Conservation (phyloP, 768 basidiomycete species). For the Dacryopinax primogenitus region DNA sequence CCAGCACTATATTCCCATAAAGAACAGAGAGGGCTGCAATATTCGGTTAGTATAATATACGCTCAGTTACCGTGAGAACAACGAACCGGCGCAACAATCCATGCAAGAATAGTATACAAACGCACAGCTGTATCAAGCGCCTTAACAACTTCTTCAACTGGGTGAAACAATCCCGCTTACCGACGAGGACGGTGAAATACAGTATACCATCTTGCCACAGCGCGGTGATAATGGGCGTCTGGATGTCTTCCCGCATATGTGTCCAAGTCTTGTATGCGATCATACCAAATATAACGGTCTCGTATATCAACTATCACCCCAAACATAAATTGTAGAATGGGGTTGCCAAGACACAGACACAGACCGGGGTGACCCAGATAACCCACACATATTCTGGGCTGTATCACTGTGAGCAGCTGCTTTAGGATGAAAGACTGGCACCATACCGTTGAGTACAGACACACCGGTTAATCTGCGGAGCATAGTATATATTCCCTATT, state of each 20-base stretch:
- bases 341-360: neutral
- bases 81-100: neutral
- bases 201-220: neutral
- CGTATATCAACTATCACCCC: neutral
- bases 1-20: slow-evolving; percentile 2
- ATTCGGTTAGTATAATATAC: neutral
- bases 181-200: neutral
- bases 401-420: neutral
- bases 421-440: neutral
- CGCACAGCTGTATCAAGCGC: neutral
- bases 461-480: neutral
- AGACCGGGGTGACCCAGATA: neutral
- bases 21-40: neutral
- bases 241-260: neutral
- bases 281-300: neutral
- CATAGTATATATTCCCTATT: neutral
- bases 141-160: neutral
- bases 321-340: neutral
- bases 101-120: neutral
- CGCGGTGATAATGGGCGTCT: slow-evolving; percentile 1
- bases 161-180: neutral
- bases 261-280: slow-evolving; percentile 6
- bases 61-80: neutral
- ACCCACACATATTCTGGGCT: neutral
- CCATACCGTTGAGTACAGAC: neutral